Base-by-base conservation (phyloP, 352 stramenopile genomes). In the Globisporangium viniferum region DNA sequence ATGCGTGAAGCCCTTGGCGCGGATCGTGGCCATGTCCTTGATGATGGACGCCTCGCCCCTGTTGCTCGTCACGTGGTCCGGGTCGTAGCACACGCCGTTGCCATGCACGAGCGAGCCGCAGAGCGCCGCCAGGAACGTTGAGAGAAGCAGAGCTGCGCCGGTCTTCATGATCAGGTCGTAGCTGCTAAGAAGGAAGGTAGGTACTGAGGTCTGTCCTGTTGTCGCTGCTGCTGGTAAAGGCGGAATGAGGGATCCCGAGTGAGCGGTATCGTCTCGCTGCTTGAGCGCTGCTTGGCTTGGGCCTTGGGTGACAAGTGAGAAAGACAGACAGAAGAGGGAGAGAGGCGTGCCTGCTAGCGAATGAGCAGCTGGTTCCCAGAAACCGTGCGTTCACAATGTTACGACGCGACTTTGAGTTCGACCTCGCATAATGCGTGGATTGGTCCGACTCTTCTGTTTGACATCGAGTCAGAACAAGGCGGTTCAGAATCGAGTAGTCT, bases 71-170 rank as follows among this genome's bases (percentile, higher is more conserved):
- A 59, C 64, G 74, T 89, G 84, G 71, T 86, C 73, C 29, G 84
- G 82, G 74, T 92, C 84, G 70, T 86, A 91, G 76, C 83, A 91
- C 49, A 91, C 83, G 51, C 83, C 83, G 61, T 88, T 84, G 62
- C 79, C 83, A 66, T 84, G 60, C 41, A 80, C 81, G 46, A 67
- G 59, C 12, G 69, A 66, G 46, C 69, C 70, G 62, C 80, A 72
- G 67, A 78, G 67, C 59, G 80, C 77, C 31, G 59, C 66, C 59
- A 71, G 58, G 59, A 67, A 61, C 59, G 66, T 36, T 24, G 66
- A 66, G 36, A 71, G 33, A 15, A 71, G 24, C 27, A 71, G 51
- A 20, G 66, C 66, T 9, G 12, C 66, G n/a, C 66, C 66, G 0
- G 66, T 71, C 59, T 71, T 71, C 66, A 71, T 71, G n/a, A 10